Evolutionary conservation across 2,329 filamentous ascomycete genomes (phyloP).

Genomic region (Thelonectria discophora): DNA sequence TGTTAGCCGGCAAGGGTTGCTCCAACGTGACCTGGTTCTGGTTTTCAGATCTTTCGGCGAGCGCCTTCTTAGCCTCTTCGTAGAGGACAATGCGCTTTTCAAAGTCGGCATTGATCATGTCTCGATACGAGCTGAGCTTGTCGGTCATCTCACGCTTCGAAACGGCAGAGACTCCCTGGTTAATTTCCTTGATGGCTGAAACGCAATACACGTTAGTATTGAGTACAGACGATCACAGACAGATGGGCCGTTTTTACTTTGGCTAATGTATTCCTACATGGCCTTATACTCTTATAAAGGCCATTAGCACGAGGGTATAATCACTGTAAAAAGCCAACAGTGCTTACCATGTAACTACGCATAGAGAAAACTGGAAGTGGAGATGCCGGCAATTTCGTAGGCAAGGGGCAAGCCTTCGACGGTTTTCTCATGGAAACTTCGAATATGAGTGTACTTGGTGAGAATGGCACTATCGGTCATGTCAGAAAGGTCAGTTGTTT

Average conservation of each 20-base stretch:
- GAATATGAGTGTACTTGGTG: conserved; percentile 16
- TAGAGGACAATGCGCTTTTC: not conserved
- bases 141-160: not conserved
- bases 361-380: conserved; percentile 9
- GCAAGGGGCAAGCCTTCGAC: conserved; percentile 22
- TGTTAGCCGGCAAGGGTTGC: conserved; percentile 13
- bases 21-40: not conserved
- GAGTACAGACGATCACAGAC: not conserved
- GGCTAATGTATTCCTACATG: conserved; percentile 8
- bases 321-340: not conserved
- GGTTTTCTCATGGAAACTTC: conserved; percentile 15
- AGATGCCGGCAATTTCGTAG: conserved; percentile 23
- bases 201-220: not conserved
- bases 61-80: not conserved
- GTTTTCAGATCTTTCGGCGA: not conserved
- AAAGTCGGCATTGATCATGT: not conserved
- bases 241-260: not conserved
- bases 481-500: not conserved
- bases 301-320: not conserved
- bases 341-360: conserved; percentile 21
- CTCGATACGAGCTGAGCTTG: conserved; percentile 3
- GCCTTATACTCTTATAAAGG: conserved; percentile 4
- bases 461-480: conserved; percentile 5
- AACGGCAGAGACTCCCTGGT: not conserved
- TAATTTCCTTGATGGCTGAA: conserved; percentile 1